Evolutionary conservation across 208 protist species (phyloP), one percentile per base, ranked within the genome.

Genomic region (Sergeia podlipaevii): DNA sequence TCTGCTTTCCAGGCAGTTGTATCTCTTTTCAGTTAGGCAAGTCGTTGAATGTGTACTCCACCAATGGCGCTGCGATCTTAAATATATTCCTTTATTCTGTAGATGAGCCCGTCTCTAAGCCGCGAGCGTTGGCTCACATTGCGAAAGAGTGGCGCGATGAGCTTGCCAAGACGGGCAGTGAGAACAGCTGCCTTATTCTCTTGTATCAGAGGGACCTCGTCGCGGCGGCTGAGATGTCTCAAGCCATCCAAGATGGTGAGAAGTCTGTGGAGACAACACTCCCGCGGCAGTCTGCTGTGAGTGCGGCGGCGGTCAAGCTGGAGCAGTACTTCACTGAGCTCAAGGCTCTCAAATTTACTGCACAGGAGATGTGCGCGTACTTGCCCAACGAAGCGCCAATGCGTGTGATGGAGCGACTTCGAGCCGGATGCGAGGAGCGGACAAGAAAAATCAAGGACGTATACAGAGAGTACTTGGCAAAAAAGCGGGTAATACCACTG

Each of bases 241-340:
- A 38, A 38, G 42, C 42, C 11, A 21, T 20, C 11, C 42, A 24
- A 10, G 18, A 47, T 11, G 42, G 42, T 20, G 10, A 20, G 4
- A 38, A 28, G n/a, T n/a, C n/a, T 41, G 26, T 4, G 10, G 20
- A n/a, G 10, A 53, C 34, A 34, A 48, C 49, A 18, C 42, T 42
- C n/a, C 17, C 20, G 15, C 5, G 50, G 36, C 21, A 41, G 20
- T 34, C 39, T 13, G 29, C 60, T n/a, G 49, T 68, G 18, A 42
- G 5, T 24, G 60, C 70, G 3, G 74, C 74, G 3, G 60, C 53
- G 0, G 52, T 60, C n/a, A 27, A 64, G 29, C 51, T 91, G 46
- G 65, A 78, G 56, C 42, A 46, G 42, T 91, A 91, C 71, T 86
- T 79, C 62, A 67, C 68, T 37, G 84, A 91, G 47, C 77, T 91